A percentile compares a stretch with the other conserved stretches of the same genome.
phyloP scores from a whole-genome alignment of 2,329 filamentous ascomycete genomes.

The Cercospora berteroae region DNA sequence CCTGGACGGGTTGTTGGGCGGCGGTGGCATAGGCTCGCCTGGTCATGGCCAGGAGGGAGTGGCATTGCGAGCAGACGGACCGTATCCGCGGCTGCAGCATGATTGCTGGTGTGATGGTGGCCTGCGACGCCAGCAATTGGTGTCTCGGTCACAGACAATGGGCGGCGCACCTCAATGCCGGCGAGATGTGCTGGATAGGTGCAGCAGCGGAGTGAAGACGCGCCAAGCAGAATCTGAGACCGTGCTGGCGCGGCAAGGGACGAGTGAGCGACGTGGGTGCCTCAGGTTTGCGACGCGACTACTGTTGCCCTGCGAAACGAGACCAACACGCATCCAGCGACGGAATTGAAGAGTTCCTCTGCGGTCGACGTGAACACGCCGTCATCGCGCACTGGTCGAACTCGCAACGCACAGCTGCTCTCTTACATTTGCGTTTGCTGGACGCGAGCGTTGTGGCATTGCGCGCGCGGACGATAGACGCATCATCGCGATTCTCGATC shows the following conservation, averaged over 20 bases:
- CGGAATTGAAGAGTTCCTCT: not conserved
- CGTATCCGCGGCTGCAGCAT: slow-evolving; percentile 69
- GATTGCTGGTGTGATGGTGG: slow-evolving; percentile 8
- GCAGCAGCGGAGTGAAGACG: not conserved
- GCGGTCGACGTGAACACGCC: not conserved
- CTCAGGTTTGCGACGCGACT: not conserved
- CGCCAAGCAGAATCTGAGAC: not conserved
- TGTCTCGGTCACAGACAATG: not conserved
- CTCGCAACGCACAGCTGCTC: not conserved
- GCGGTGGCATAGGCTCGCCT: slow-evolving; percentile 55
- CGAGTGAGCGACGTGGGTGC: not conserved
- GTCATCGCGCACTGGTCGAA: not conserved
- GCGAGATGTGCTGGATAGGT: not conserved
- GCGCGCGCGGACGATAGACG: slow-evolving; percentile 6
- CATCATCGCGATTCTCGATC: not conserved
- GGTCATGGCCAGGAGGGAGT: slow-evolving; percentile 47
- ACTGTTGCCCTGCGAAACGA: not conserved
- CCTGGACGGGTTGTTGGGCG: slow-evolving; percentile 35
- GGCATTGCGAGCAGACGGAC: slow-evolving; percentile 49
- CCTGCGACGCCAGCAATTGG: not conserved
- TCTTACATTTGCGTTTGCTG: not conserved
- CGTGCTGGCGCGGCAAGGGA: not conserved
- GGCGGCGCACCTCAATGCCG: not conserved
- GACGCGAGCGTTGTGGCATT: not conserved
- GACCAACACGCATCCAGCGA: not conserved